These are phyloP conservation scores for Chernovozyma aurita DNA, from an alignment of 1,139 yeast genomes.

Conservation along the genomic window DNA sequence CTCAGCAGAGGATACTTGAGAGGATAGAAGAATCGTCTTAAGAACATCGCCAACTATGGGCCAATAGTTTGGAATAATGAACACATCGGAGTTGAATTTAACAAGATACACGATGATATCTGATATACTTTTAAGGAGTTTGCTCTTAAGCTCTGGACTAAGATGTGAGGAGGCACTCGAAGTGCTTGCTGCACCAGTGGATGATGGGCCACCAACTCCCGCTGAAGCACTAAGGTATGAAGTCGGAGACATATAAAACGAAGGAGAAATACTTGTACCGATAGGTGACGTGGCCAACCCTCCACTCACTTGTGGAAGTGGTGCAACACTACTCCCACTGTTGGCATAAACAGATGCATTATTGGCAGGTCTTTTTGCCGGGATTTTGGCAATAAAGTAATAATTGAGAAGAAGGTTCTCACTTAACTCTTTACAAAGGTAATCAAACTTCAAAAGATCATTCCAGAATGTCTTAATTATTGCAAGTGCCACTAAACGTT, in stretches of 20 bases:
- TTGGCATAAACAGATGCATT: neutral
- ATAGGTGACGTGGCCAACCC: neutral
- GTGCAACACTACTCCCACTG: neutral
- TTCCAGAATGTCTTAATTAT: conserved; percentile 70
- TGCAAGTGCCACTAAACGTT: conserved; percentile 42
- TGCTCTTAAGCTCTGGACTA: conserved; percentile 1
- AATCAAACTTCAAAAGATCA: conserved; percentile 51
- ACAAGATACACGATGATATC: conserved; percentile 47
- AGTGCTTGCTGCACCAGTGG: neutral
- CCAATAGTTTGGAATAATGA: conserved; percentile 80
- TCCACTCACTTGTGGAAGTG: neutral
- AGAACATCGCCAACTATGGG: conserved; percentile 45
- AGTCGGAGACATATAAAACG: neutral
- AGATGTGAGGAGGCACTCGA: neutral
- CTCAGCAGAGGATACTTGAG: conserved; percentile 7
- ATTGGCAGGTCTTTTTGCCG: conserved; percentile 1
- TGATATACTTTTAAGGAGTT: conserved; percentile 17
- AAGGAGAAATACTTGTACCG: neutral
- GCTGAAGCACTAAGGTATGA: neutral
- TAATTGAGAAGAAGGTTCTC: conserved; percentile 47
- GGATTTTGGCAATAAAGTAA: conserved; percentile 29
- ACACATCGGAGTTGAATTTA: conserved; percentile 58
- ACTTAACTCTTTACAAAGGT: conserved; percentile 55
- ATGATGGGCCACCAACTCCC: neutral
- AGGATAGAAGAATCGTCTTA: conserved; percentile 29